Percentiles rank a stretch among this genome's conserved stretches.
These are phyloP conservation scores for Thelonectria blattea DNA, from an alignment of 2,329 filamentous ascomycete species.

Conservation along the genomic window DNA sequence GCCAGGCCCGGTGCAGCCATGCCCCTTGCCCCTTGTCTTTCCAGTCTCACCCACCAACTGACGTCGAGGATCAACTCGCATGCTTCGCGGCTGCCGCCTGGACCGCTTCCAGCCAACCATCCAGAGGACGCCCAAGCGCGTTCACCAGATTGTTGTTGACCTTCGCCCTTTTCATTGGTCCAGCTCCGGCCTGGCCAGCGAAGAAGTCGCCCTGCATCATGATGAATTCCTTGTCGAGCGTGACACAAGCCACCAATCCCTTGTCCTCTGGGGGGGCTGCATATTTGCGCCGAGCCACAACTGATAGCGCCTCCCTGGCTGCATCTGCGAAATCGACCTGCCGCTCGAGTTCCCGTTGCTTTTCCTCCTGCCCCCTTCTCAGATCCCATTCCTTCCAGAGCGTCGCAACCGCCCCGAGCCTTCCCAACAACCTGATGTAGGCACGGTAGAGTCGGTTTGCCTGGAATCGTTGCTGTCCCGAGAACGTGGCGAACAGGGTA, in stretches of 20 bases:
- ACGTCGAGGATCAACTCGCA: conserved; percentile 16
- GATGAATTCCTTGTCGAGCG: conserved; percentile 28
- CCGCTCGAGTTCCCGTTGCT: background rate
- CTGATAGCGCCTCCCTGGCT: conserved; percentile 23
- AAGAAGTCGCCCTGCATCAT: conserved; percentile 21
- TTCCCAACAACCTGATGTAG: conserved; percentile 40
- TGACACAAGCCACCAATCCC: conserved; percentile 29
- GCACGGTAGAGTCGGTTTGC: conserved; percentile 28
- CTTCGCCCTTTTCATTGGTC: conserved; percentile 7
- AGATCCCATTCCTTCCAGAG: conserved; percentile 41
- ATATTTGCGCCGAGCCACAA: conserved; percentile 25
- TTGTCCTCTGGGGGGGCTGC: conserved; percentile 20
- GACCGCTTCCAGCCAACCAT: conserved; percentile 26
- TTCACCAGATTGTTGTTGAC: conserved; percentile 22
- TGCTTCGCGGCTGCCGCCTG: conserved; percentile 16
- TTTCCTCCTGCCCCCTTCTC: conserved; percentile 15
- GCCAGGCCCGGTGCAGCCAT: too few relatives aligned
- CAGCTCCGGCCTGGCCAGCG: conserved; percentile 19
- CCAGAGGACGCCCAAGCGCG: conserved; percentile 26
- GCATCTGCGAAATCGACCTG: conserved; percentile 24
- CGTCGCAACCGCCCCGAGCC: conserved; percentile 41
- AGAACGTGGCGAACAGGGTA: conserved; percentile 19
- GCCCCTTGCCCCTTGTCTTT: conserved; percentile 19
- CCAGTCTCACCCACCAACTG: conserved; percentile 26
- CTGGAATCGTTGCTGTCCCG: background rate